Evolutionary conservation across 768 basidiomycete genomes (phyloP).

Genomic region (Myochromella boudieri): DNA sequence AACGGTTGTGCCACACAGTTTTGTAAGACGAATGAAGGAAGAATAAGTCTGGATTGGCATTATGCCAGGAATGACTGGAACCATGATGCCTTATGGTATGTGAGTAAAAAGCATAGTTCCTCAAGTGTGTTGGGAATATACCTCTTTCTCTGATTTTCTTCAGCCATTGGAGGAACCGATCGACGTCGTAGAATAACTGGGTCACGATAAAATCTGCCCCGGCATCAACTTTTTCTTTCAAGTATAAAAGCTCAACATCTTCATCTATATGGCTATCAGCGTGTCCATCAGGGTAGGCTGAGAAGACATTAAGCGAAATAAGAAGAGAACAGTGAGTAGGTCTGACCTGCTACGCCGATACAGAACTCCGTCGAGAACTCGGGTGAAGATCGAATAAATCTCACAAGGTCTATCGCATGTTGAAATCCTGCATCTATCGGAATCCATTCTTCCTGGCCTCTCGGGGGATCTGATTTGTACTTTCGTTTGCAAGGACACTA

Average conservation of each 20-base stretch:
- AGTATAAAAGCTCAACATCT: constrained; percentile 61
- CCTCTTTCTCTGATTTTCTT: constrained; percentile 70
- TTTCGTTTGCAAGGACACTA: background rate
- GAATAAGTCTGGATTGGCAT: constrained; percentile 98
- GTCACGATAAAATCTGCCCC: constrained; percentile 97
- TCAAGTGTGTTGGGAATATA: constrained; percentile 28
- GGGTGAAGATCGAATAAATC: constrained; percentile 76
- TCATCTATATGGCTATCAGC: constrained; percentile 58
- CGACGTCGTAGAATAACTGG: constrained; percentile 96
- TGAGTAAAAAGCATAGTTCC: background rate
- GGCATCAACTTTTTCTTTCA: constrained; percentile 88
- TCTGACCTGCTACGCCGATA: constrained; percentile 88
- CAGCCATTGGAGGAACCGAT: constrained; percentile 81
- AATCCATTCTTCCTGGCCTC: constrained; percentile 93
- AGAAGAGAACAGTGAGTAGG: background rate
- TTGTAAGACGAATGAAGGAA: constrained; percentile 89
- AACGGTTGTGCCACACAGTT: constrained; percentile 80
- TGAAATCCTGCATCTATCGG: constrained; percentile 81
- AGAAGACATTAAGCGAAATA: background rate
- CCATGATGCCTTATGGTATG: constrained; percentile 68
- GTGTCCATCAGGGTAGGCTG: constrained; percentile 92
- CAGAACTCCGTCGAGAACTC: constrained; percentile 87
- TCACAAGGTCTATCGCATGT: constrained; percentile 87
- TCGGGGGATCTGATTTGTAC: constrained; percentile 71
- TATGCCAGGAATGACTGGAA: constrained; percentile 92